Base-by-base conservation (phyloP, 1,284 basidiomycete genomes). In the Cryptococcus sp. region DNA sequence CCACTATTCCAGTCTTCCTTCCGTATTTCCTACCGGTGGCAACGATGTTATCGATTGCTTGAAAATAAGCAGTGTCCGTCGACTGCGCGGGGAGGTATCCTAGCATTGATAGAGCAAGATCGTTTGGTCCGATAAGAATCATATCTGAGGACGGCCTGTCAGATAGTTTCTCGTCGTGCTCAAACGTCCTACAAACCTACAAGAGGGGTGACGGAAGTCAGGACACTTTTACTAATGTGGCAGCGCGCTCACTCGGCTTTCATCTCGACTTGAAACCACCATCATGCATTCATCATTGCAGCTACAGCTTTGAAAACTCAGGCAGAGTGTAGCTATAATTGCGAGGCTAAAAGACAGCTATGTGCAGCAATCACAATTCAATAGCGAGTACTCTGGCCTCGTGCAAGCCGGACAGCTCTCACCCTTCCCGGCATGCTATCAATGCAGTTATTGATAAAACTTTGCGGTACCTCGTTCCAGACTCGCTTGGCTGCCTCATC, bases 121-220 rank as follows among this genome's bases (percentile, higher is more conserved):
- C 72, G 55, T 74, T 74, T 3, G 72, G 72, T 22, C 72, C 72
- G 60, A 74, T 72, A 59, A 74, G 71, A 37, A 74, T 23, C 34
- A 59, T 49, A 50, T 74, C 72, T 73, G 6, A 4, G 16, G 41
- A 26, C 38, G 26, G 39, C 50, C 25, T 22, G n/a, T n/a, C 25
- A 29, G 26, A 25, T 23, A 22, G 34, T 3, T 5, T n/a, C n/a
- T n/a, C n/a, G n/a, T n/a, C n/a, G n/a, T n/a, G n/a, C n/a, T n/a
- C n/a, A n/a, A n/a, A n/a, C n/a, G n/a, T n/a, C n/a, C n/a, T n/a
- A n/a, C n/a, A n/a, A n/a, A n/a, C n/a, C n/a, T n/a, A n/a, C n/a
- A n/a, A 29, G 26, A 29, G 26, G 26, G 26, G 26, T 29, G 26
- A 29, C 26, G 26, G 10, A 29, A 29, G 26, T 29, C 26, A 29